Evolutionary conservation across 208 protist species (phyloP), one percentile per base, ranked within the genome.

Genomic region (Leishmania major): DNA sequence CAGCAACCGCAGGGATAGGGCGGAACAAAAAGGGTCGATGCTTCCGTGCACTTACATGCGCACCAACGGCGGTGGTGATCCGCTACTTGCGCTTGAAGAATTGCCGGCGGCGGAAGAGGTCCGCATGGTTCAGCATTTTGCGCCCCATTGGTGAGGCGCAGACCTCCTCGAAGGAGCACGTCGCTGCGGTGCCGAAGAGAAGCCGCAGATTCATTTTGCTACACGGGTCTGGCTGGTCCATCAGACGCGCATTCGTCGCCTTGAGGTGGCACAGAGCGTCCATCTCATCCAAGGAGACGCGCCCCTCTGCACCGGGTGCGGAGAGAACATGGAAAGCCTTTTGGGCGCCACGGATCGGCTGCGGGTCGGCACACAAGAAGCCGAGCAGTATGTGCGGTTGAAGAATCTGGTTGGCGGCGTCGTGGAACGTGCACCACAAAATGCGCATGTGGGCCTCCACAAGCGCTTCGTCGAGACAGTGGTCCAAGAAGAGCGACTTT

Each of bases 311-410:
- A 0, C 25, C 19, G 3, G 77, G 70, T 1, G 59, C 49, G 15
- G 93, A 90, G 40, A 96, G 81, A 0, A 95, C 70, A 62, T 89
- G 89, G 55, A 98, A 96, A 8, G 91, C 92, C 89, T 98, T 98
- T 77, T 98, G 95, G 43, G 82, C 88, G 5, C 95, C 95, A 10
- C 95, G 92, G 28, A 98, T 83, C 7, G 91, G 92, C 86, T 98
- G 95, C 69, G 79, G 72, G 82, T 97, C 93, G 19, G 85, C 84
- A 75, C 93, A 96, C n/a, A 98, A 85, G 77, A 96, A 93, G 53
- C 79, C 88, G 47, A 98, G 80, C 17, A 98, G 77, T 43, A 83
- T 82, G 77, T 83, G 79, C 5, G 91, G 85, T 57, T 95, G 84
- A 17, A 96, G 62, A 17, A 83, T 83, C 60, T 86, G 76, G 1